Percentiles rank a stretch among this genome's conserved stretches.
These are phyloP conservation scores for Mycena albidolilacea DNA, from an alignment of 768 basidiomycete species.

Conservation along the genomic window DNA sequence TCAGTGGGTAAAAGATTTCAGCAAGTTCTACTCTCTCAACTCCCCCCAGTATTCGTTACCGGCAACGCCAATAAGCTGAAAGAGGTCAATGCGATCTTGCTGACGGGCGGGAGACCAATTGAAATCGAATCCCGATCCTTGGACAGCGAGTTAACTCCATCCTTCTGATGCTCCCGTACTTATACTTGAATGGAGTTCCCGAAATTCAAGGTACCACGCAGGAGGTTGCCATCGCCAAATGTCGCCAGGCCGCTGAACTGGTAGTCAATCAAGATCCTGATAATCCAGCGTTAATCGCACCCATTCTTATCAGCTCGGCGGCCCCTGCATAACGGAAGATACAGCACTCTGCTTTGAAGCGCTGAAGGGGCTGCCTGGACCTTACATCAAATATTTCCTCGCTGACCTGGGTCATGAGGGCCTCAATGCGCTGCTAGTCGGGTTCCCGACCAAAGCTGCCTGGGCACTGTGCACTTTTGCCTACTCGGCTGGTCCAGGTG, in stretches of 20 bases:
- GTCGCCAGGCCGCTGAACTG: conserved; percentile 85
- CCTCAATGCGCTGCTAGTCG: conserved; percentile 85
- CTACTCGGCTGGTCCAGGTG: conserved; percentile 87
- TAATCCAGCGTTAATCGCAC: not conserved
- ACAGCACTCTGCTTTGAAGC: conserved; percentile 95
- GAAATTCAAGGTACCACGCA: conserved; percentile 95
- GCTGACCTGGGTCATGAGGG: conserved; percentile 89
- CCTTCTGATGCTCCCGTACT: conserved; percentile 3
- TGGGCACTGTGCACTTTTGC: conserved; percentile 97
- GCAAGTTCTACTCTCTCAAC: conserved; percentile 13
- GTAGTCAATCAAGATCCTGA: conserved; percentile 54
- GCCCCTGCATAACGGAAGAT: conserved; percentile 85
- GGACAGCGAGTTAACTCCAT: conserved; percentile 71
- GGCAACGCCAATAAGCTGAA: conserved; percentile 94
- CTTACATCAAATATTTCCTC: conserved; percentile 97
- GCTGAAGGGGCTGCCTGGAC: conserved; percentile 92
- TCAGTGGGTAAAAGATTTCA: conserved; percentile 29
- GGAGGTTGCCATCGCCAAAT: conserved; percentile 92
- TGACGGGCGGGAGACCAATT: conserved; percentile 72
- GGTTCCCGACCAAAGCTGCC: conserved; percentile 84
- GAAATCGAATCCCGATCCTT: conserved; percentile 84
- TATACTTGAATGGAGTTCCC: conserved; percentile 71
- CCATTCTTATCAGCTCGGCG: conserved; percentile 55
- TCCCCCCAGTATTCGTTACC: conserved; percentile 86
- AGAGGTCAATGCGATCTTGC: conserved; percentile 90